Evolutionary conservation across 78 protist genomes (phyloP).

Genomic region (Dictyostelium firmibasis): DNA sequence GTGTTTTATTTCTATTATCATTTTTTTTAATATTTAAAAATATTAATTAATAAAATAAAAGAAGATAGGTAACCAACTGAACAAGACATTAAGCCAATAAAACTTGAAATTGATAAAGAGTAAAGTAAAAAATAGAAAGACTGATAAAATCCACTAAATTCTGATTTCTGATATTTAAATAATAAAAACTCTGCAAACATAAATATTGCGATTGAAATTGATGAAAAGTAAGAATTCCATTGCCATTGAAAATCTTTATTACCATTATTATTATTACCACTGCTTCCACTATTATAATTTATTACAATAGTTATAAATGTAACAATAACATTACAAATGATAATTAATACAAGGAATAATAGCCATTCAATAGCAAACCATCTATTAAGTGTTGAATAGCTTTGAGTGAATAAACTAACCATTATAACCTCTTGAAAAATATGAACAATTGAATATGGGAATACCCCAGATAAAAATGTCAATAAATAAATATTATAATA

Average conservation of each 20-base stretch:
- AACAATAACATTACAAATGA: not conserved
- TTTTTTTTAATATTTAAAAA: conserved; percentile 1
- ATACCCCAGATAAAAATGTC: not conserved
- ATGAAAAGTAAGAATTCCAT: not conserved
- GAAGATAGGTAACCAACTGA: not conserved
- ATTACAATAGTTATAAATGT: not conserved
- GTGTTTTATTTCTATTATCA: too few relatives aligned
- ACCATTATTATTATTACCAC: not conserved
- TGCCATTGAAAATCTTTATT: not conserved
- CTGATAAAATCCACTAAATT: not conserved
- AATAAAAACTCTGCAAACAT: not conserved
- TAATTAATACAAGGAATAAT: not conserved
- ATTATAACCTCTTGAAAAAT: not conserved
- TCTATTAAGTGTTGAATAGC: not conserved
- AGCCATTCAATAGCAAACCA: not conserved
- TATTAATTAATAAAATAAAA: not conserved
- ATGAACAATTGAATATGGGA: not conserved
- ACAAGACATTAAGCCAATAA: not conserved
- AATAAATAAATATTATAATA: not conserved
- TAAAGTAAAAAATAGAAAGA: not conserved
- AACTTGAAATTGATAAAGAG: not conserved
- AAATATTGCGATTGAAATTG: not conserved
- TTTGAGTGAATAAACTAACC: not conserved
- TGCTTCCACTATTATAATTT: not conserved
- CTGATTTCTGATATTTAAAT: not conserved